Conservation (phyloP, 495 filamentous ascomycete species). For the Parmelia sp. region DNA sequence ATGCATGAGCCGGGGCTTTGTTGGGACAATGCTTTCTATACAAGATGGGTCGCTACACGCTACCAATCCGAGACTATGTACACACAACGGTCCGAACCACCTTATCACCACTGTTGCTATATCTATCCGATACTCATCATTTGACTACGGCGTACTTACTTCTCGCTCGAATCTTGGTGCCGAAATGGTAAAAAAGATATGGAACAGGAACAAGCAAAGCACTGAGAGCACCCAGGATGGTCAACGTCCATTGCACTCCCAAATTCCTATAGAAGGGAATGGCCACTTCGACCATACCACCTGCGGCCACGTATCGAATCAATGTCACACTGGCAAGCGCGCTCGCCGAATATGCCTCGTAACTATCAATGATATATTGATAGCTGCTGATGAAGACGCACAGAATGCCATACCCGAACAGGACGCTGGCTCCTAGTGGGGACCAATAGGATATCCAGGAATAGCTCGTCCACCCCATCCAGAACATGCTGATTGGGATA, state of each 20-base stretch:
- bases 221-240: conserved; percentile 48
- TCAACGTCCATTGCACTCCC: conserved; percentile 52
- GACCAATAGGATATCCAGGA: conserved; percentile 49
- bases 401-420: conserved; percentile 51
- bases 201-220: conserved; percentile 47
- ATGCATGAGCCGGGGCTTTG: background rate
- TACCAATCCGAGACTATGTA: background rate
- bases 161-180: conserved; percentile 39
- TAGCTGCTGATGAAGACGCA: conserved; percentile 48
- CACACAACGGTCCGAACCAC: background rate
- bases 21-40: background rate
- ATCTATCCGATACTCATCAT: background rate
- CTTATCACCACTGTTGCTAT: background rate
- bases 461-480: conserved; percentile 55
- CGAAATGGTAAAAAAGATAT: conserved; percentile 48
- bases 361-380: conserved; percentile 53
- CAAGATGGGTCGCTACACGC: background rate
- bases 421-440: conserved; percentile 40
- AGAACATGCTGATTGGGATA: conserved; percentile 55
- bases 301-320: conserved; percentile 45
- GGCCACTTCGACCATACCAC: conserved; percentile 42
- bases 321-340: conserved; percentile 46
- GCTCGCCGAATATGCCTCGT: conserved; percentile 42
- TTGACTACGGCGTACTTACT: conserved; percentile 39
- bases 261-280: conserved; percentile 49